Evolutionary conservation across 2,329 filamentous ascomycete species (phyloP).

Genomic region (Teratosphaeria viscida): DNA sequence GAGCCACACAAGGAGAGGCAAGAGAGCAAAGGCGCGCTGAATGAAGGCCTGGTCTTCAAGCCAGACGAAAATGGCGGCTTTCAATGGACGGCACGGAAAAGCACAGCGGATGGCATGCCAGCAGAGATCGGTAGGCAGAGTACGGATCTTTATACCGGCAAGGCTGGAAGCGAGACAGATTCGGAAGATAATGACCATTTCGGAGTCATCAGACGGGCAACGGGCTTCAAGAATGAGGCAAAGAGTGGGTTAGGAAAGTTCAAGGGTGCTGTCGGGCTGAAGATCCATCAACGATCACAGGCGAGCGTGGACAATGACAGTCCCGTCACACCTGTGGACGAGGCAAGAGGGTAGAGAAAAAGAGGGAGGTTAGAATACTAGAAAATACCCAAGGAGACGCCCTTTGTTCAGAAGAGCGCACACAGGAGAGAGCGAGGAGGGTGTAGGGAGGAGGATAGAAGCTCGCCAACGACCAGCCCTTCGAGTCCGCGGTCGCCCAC

Average conservation of each 20-base stretch:
- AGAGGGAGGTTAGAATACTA: too few species aligned
- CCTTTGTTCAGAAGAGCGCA: slow-evolving; percentile 15
- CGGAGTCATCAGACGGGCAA: slow-evolving; percentile 65
- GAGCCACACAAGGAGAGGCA: slow-evolving; percentile 1
- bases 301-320: slow-evolving; percentile 21
- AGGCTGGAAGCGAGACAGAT: slow-evolving; percentile 12
- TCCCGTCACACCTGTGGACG: slow-evolving; percentile 14
- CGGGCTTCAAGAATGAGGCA: slow-evolving; percentile 68
- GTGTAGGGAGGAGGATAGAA: too few species aligned
- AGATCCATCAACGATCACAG: slow-evolving; percentile 30
- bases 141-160: neutral
- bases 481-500: slow-evolving; percentile 12
- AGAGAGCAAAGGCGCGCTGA: neutral
- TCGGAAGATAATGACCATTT: slow-evolving; percentile 21
- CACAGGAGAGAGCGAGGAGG: too few species aligned
- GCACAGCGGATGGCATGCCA: slow-evolving; percentile 39
- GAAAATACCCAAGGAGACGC: slow-evolving; percentile 4
- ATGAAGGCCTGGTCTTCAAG: slow-evolving; percentile 37
- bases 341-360: too few species aligned
- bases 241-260: slow-evolving; percentile 74
- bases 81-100: slow-evolving; percentile 38
- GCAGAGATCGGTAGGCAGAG: neutral
- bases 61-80: slow-evolving; percentile 45
- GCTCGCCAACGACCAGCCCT: slow-evolving; percentile 19
- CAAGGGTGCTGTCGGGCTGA: slow-evolving; percentile 66